Conservation (phyloP, 768 basidiomycete genomes). For the Hysterangium stoloniferum region DNA sequence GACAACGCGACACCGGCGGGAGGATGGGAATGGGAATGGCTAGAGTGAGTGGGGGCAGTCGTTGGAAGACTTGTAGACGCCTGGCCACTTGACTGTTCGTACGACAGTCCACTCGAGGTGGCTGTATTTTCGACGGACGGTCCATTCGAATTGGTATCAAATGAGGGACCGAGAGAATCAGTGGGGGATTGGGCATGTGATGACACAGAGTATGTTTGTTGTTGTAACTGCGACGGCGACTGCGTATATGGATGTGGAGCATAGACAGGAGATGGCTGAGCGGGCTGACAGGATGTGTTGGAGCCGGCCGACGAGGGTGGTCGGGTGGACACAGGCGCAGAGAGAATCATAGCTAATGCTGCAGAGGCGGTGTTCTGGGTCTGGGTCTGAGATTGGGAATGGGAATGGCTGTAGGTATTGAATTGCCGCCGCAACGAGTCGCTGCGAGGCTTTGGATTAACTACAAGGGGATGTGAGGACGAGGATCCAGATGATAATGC, state of each 20-base stretch:
- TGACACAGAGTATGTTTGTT: too few species aligned
- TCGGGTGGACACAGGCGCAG: conserved; percentile 26
- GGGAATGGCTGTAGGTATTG: too few species aligned
- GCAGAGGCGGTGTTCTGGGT: conserved; percentile 1
- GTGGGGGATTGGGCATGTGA: not conserved
- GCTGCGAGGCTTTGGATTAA: conserved; percentile 16
- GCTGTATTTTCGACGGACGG: too few species aligned
- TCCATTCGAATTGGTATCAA: too few species aligned
- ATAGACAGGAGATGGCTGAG: not conserved
- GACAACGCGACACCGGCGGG: not conserved
- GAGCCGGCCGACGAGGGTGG: conserved; percentile 21
- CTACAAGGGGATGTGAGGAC: not conserved
- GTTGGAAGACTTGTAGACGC: not conserved
- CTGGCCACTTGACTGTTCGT: too few species aligned
- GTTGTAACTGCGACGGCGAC: not conserved
- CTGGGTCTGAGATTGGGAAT: too few species aligned
- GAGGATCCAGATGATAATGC: not conserved
- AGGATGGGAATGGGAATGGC: not conserved
- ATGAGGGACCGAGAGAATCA: too few species aligned
- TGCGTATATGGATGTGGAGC: not conserved
- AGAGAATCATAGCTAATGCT: conserved; percentile 17
- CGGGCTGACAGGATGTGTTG: not conserved
- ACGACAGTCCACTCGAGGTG: too few species aligned
- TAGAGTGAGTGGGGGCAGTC: not conserved
- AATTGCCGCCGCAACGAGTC: conserved; percentile 6